These are phyloP conservation scores for Cyclotella cryptica DNA, from an alignment of 108 stramenopile species.

Conservation along the genomic window DNA sequence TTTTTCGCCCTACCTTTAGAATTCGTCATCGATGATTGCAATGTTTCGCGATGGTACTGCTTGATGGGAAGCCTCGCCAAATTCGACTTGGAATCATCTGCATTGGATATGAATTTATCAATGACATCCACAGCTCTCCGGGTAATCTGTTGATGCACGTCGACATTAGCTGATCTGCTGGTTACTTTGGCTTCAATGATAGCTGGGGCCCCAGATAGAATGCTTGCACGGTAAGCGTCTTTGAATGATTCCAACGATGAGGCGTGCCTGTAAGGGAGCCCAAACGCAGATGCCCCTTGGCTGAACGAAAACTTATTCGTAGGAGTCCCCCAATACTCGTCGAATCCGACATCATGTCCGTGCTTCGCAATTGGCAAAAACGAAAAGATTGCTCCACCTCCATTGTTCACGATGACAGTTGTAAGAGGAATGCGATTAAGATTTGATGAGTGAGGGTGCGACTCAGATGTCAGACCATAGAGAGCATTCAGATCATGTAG, in stretches of 20 bases:
- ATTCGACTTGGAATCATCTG: neutral
- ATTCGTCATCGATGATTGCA: conserved; percentile 7
- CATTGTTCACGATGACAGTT: conserved; percentile 88
- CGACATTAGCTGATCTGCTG: conserved; percentile 66
- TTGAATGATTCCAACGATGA: conserved; percentile 51
- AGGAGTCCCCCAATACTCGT: conserved; percentile 91
- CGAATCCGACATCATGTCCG: conserved; percentile 84
- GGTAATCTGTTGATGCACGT: conserved; percentile 70
- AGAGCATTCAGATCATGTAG: conserved; percentile 92
- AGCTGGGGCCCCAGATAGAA: conserved; percentile 21
- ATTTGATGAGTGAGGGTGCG: conserved; percentile 27
- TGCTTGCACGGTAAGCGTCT: conserved; percentile 38
- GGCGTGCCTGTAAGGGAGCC: conserved; percentile 56
- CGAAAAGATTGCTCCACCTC: conserved; percentile 94
- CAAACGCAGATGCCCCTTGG: conserved; percentile 71
- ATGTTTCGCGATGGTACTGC: conserved; percentile 20
- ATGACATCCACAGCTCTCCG: conserved; percentile 42
- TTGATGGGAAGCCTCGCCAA: conserved; percentile 43
- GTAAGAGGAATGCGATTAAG: conserved; percentile 61
- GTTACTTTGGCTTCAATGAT: conserved; percentile 76
- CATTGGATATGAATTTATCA: conserved; percentile 9
- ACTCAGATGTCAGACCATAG: conserved; percentile 62
- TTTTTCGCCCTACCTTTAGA: conserved; percentile 49
- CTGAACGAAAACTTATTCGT: conserved; percentile 80
- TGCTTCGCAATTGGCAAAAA: conserved; percentile 95